Evolutionary conservation across 495 filamentous ascomycete genomes (phyloP).

Genomic region (Penicillium flavigenum): DNA sequence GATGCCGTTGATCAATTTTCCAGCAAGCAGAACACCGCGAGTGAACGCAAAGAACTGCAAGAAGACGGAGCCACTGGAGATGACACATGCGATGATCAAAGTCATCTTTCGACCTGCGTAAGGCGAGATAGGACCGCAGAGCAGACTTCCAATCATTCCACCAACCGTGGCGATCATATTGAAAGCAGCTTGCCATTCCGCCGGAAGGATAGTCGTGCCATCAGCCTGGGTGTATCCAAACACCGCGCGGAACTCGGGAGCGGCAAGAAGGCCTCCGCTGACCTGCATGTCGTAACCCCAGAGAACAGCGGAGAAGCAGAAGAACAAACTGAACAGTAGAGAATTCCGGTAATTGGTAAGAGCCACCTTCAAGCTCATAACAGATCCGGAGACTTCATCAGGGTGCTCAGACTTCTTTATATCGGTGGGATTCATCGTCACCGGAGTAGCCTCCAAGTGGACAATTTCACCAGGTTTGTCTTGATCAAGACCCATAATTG

Average conservation of each 20-base stretch:
- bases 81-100: constrained; percentile 21
- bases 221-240: constrained; percentile 38
- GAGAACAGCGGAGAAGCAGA: constrained; percentile 13
- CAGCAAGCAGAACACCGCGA: constrained; percentile 28
- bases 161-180: constrained; percentile 31
- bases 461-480: constrained; percentile 9
- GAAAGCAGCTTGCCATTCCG: constrained; percentile 38
- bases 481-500: constrained; percentile 9
- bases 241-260: constrained; percentile 34
- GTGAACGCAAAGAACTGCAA: constrained; percentile 30
- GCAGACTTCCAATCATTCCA: constrained; percentile 37
- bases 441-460: constrained; percentile 10
- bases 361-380: constrained; percentile 5
- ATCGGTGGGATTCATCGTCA: not conserved
- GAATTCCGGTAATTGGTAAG: constrained; percentile 7
- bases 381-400: not conserved
- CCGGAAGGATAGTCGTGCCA: constrained; percentile 28
- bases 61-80: constrained; percentile 31
- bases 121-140: constrained; percentile 31
- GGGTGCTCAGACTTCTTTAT: not conserved
- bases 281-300: constrained; percentile 45
- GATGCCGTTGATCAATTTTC: constrained; percentile 36
- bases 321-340: constrained; percentile 10
- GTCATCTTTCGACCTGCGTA: constrained; percentile 26
- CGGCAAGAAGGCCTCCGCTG: constrained; percentile 36